Conservation (phyloP, 805 yeast species). For the Candida orba region DNA sequence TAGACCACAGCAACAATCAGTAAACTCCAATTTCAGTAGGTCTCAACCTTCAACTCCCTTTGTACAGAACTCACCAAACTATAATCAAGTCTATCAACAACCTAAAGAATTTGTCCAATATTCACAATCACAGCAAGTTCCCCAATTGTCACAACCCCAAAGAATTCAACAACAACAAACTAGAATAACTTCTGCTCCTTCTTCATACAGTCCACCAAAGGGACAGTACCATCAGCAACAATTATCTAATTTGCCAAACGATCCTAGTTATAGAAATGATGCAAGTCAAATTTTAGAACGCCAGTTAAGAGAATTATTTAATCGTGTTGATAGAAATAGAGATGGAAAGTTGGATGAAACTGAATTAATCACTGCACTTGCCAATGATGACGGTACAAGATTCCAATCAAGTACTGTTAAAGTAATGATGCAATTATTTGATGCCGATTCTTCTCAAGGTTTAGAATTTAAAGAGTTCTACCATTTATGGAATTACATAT, state of each 20-base stretch:
- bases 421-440: constrained; percentile 58
- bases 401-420: constrained; percentile 54
- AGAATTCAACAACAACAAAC: constrained; percentile 6
- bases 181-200: background rate
- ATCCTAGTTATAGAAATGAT: constrained; percentile 5
- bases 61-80: background rate
- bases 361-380: constrained; percentile 52
- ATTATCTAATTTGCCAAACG: constrained; percentile 4
- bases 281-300: constrained; percentile 29
- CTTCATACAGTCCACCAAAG: constrained; percentile 3
- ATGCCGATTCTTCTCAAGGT: constrained; percentile 38
- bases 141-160: background rate
- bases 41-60: constrained; percentile 2
- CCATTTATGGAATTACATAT: constrained; percentile 59
- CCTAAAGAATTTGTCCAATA: background rate
- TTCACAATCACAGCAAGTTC: background rate
- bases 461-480: constrained; percentile 55
- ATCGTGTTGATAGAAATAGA: constrained; percentile 45
- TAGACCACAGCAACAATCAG: constrained; percentile 1
- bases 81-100: background rate
- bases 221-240: background rate
- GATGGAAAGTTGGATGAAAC: constrained; percentile 48
- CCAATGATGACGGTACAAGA: constrained; percentile 56
- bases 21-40: background rate
- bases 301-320: constrained; percentile 44